These are phyloP conservation scores for Boletus sp. DNA, from an alignment of 768 basidiomycete species.

Conservation along the genomic window DNA sequence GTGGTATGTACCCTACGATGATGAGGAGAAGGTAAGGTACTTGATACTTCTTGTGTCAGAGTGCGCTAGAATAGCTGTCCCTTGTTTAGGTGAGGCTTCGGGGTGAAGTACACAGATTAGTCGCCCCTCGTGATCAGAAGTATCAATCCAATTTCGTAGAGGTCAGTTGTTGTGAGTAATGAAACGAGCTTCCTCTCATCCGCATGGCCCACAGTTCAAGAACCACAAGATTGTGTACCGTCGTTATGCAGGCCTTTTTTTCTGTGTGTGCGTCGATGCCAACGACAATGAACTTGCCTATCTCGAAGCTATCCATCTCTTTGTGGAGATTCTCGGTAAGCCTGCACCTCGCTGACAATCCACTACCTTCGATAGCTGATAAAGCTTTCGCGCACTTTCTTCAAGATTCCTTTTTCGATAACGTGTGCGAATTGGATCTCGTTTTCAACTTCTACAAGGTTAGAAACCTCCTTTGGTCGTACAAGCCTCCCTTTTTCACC, in stretches of 20 bases:
- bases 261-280: slow-evolving; percentile 95
- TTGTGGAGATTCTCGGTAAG: slow-evolving; percentile 95
- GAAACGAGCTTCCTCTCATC: background rate
- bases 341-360: background rate
- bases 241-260: slow-evolving; percentile 96
- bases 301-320: slow-evolving; percentile 95
- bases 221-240: slow-evolving; percentile 98
- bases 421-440: slow-evolving; percentile 96
- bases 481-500: slow-evolving; percentile 4
- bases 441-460: slow-evolving; percentile 99
- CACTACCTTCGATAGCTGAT: background rate
- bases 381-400: background rate
- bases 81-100: slow-evolving; percentile 75
- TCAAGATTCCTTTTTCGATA: slow-evolving; percentile 95
- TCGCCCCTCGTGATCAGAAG: slow-evolving; percentile 97
- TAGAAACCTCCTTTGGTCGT: background rate
- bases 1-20: slow-evolving; percentile 99
- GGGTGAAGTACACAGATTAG: slow-evolving; percentile 94
- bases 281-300: slow-evolving; percentile 99
- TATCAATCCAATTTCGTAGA: slow-evolving; percentile 99
- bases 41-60: background rate
- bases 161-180: slow-evolving; percentile 46
- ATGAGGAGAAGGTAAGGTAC: slow-evolving; percentile 88
- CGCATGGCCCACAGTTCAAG: slow-evolving; percentile 64
- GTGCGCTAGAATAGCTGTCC: background rate